A percentile compares a stretch with the other conserved stretches of the same genome.
Conservation (phyloP, 1,284 basidiomycete genomes). For the Agroathelia rolfsii region DNA sequence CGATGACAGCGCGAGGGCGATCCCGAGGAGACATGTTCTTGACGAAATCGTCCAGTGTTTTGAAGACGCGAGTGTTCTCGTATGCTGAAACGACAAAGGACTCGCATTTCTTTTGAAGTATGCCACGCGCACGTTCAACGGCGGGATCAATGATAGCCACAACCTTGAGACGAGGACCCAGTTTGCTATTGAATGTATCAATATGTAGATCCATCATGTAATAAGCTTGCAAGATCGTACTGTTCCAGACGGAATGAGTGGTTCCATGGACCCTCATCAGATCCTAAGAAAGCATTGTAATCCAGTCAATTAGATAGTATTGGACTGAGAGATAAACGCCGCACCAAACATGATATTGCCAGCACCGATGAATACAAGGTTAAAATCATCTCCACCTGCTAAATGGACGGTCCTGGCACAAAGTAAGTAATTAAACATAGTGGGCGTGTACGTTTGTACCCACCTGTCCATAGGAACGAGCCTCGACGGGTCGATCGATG, state of each 20-base stretch:
- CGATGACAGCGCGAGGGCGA: conserved; percentile 69
- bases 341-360: conserved; percentile 92
- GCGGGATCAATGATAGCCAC: conserved; percentile 91
- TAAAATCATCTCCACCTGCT: conserved; percentile 64
- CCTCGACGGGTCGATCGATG: conserved; percentile 66
- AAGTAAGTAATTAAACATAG: background rate
- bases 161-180: conserved; percentile 93
- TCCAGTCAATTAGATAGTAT: conserved; percentile 1
- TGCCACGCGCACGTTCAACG: conserved; percentile 69
- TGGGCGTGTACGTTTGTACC: too few relatives aligned
- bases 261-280: conserved; percentile 84
- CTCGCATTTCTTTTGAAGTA: conserved; percentile 85
- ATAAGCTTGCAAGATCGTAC: conserved; percentile 29
- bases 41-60: conserved; percentile 81
- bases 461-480: conserved; percentile 75
- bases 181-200: conserved; percentile 54
- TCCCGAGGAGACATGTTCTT: conserved; percentile 56
- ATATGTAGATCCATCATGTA: too few relatives aligned
- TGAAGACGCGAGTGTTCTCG: conserved; percentile 83
- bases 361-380: conserved; percentile 86
- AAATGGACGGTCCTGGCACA: conserved; percentile 40
- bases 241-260: conserved; percentile 94
- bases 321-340: too few relatives aligned
- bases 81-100: conserved; percentile 94
- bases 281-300: conserved; percentile 36